Evolutionary conservation across 2,329 filamentous ascomycete genomes (phyloP).

Genomic region (Aschersonia sp.): DNA sequence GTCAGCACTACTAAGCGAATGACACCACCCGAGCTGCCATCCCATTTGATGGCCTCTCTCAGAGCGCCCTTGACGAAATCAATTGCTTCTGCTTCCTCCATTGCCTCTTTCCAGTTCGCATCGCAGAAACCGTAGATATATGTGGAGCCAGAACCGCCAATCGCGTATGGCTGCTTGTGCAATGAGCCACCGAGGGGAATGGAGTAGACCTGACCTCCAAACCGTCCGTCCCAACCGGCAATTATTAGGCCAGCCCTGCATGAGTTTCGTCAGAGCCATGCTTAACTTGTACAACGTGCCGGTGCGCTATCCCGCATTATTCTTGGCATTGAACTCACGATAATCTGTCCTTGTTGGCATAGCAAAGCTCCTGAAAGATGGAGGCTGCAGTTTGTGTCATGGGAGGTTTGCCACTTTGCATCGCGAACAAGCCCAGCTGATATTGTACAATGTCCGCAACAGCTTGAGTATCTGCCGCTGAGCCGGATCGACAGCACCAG

Average conservation of each 20-base stretch:
- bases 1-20: slow-evolving; percentile 97
- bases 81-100: slow-evolving; percentile 85
- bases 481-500: slow-evolving; percentile 98
- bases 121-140: slow-evolving; percentile 99
- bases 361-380: slow-evolving; percentile 96
- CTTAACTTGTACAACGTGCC: no score
- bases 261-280: no score
- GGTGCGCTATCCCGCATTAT: no score
- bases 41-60: slow-evolving; percentile 96
- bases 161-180: slow-evolving; percentile 93
- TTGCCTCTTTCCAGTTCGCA: slow-evolving; percentile 85
- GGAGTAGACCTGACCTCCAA: slow-evolving; percentile 94
- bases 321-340: slow-evolving; percentile 41
- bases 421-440: slow-evolving; percentile 82
- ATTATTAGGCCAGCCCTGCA: slow-evolving; percentile 88
- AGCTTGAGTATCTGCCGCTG: slow-evolving; percentile 92
- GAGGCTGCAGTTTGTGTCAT: slow-evolving; percentile 91
- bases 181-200: slow-evolving; percentile 93
- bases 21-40: slow-evolving; percentile 94
- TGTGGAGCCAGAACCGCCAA: slow-evolving; percentile 91
- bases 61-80: slow-evolving; percentile 85
- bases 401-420: slow-evolving; percentile 76
- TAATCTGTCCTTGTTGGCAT: slow-evolving; percentile 87
- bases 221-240: slow-evolving; percentile 89
- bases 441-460: slow-evolving; percentile 97